A percentile compares a stretch with the other conserved stretches of the same genome.
Conservation (phyloP, 179 eudicot species). For the Spergularia azorica region DNA sequence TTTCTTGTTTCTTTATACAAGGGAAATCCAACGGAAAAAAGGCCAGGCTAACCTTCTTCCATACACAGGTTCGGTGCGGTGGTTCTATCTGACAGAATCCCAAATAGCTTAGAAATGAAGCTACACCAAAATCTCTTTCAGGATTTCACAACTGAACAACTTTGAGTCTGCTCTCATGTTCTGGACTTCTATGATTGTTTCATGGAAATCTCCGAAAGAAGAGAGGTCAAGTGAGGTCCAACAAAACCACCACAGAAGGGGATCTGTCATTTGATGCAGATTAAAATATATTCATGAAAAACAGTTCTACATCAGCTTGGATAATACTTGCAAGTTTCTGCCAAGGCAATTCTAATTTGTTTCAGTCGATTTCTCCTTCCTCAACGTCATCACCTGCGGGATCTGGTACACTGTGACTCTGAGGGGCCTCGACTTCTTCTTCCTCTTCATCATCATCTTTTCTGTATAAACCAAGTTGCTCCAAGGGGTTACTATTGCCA, state of each 20-base stretch:
- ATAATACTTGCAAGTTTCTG: conserved; percentile 8
- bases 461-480: conserved; percentile 47
- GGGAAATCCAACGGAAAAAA: conserved; percentile 12
- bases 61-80: conserved; percentile 10
- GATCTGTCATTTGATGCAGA: conserved; percentile 22
- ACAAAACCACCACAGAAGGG: conserved; percentile 9
- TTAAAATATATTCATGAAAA: conserved; percentile 19
- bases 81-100: conserved; percentile 7
- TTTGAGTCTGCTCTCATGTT: conserved; percentile 11
- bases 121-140: conserved; percentile 16
- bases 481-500: conserved; percentile 44
- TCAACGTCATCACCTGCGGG: conserved; percentile 35
- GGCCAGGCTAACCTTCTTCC: conserved; percentile 19
- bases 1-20: conserved; percentile 24
- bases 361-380: conserved; percentile 48
- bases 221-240: conserved; percentile 4
- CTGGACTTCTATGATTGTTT: conserved; percentile 15
- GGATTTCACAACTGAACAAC: conserved; percentile 3
- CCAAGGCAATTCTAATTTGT: background rate
- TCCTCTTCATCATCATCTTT: conserved; percentile 48
- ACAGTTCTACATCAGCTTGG: conserved; percentile 13
- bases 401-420: conserved; percentile 24
- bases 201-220: conserved; percentile 14
- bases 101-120: background rate
- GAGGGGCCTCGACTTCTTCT: conserved; percentile 39